Conservation (phyloP, 352 stramenopile species). For the Pythium aristosporum region DNA sequence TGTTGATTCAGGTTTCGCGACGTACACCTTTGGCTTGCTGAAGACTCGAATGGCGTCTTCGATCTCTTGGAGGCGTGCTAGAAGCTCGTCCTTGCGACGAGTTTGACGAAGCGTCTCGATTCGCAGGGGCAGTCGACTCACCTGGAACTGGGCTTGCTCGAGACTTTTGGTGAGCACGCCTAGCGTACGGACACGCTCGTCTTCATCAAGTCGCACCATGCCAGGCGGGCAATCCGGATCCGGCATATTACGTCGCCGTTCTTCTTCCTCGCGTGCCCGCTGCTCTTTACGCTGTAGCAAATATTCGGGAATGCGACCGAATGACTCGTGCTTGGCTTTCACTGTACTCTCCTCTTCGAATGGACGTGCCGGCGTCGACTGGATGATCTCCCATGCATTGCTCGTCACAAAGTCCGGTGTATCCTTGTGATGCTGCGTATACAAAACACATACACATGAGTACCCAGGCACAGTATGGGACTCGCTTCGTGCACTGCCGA, state of each 20-base stretch:
- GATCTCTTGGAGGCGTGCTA: conserved; percentile 85
- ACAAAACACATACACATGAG: neutral
- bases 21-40: conserved; percentile 80
- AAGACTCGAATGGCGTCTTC: conserved; percentile 91
- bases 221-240: conserved; percentile 86
- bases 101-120: conserved; percentile 85
- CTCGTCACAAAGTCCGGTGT: conserved; percentile 63
- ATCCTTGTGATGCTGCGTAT: conserved; percentile 52
- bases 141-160: conserved; percentile 55
- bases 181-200: conserved; percentile 74
- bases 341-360: conserved; percentile 18
- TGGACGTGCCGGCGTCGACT: conserved; percentile 31
- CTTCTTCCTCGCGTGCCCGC: conserved; percentile 84
- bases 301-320: conserved; percentile 68
- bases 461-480: neutral
- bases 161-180: conserved; percentile 61
- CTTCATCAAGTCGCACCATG: conserved; percentile 82
- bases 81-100: conserved; percentile 76
- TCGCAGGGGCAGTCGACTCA: conserved; percentile 77
- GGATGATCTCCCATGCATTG: conserved; percentile 82
- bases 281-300: conserved; percentile 72
- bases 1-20: conserved; percentile 41
- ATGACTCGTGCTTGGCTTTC: conserved; percentile 35
- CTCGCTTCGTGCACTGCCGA: neutral
- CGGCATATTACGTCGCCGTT: conserved; percentile 59